Conservation (phyloP, 1,284 basidiomycete genomes). For the Agroathelia rolfsii region DNA sequence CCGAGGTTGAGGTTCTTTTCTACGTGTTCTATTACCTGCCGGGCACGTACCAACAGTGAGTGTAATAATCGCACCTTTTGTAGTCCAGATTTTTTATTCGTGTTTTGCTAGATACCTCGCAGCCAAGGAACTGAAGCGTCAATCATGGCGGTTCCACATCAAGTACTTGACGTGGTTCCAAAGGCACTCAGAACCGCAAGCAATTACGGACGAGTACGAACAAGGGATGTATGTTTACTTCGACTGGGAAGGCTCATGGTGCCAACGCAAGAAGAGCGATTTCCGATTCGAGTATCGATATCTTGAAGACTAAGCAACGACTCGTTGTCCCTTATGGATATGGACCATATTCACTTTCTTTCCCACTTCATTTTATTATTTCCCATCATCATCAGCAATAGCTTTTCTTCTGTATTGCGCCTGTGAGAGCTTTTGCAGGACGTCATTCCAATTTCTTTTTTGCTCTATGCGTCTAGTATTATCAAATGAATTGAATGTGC, state of each 20-base stretch:
- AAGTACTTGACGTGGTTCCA: conserved; percentile 99
- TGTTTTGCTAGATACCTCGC: conserved; percentile 69
- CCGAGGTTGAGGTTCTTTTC: conserved; percentile 97
- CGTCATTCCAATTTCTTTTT: conserved; percentile 1
- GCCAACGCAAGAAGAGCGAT: conserved; percentile 95
- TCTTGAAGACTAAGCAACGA: conserved; percentile 61
- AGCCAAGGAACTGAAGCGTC: conserved; percentile 93
- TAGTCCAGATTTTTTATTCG: conserved; percentile 8
- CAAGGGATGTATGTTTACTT: conserved; percentile 98
- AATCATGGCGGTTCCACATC: conserved; percentile 99
- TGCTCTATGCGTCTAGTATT: neutral
- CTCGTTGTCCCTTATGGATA: conserved; percentile 4
- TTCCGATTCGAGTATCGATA: conserved; percentile 95
- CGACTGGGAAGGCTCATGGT: conserved; percentile 97
- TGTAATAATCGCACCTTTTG: conserved; percentile 10
- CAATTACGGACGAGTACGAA: conserved; percentile 99
- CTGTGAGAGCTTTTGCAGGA: conserved; percentile 9
- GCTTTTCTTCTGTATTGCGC: conserved; percentile 1
- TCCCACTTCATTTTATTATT: conserved; percentile 6
- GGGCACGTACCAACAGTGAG: conserved; percentile 93
- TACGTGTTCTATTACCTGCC: conserved; percentile 99
- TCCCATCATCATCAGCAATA: neutral
- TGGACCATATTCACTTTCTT: conserved; percentile 3
- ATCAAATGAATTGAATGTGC: neutral
- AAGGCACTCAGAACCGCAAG: conserved; percentile 96